Evolutionary conservation across 805 yeast species (phyloP), one percentile per base, ranked within the genome.

Genomic region (Suhomyces xylopsoci): DNA sequence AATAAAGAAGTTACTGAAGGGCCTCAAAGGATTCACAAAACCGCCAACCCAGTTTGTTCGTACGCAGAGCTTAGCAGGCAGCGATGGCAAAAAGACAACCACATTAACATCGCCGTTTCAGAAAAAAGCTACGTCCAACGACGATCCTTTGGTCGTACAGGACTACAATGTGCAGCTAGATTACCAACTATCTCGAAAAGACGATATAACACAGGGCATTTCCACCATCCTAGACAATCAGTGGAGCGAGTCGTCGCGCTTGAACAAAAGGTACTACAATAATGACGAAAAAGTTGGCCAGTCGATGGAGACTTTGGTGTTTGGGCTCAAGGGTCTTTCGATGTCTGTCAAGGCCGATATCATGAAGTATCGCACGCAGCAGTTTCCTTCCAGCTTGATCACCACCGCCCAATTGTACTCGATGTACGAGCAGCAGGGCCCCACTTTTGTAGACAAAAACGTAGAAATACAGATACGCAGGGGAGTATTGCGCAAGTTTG

Each of bases 371-470:
- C 58, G 80, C 32, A 48, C 28, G 14, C 52, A 50, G 38, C 70
- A 68, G 22, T 56, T 76, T 1, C 81, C 83, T 0, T 64, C 56
- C 14, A 73, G 75, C 8, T 55, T 79, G 36, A 65, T 80, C 7
- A 69, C 81, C 1, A 54, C 73, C 10, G 73, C 73, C 30, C 86
- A 82, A 54, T 57, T 83, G 3, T 82, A 82, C 57, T 67, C 85
- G 1, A 57, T 82, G 9, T 78, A 73, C 50, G 72, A 72, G 12
- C 63, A 69, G 22, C 67, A 72, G 42, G 81, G 82, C 0, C 63
- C 71, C 55, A 80, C 86, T 0, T 74, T 70, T 61, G 81, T 82
- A 2, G 87, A 83, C 57, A 69, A 70, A 38, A 67, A 67, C 45
- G 61, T 81, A 1, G 79, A 76, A 50, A 53, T 66, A 12, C 57